Evolutionary conservation across 1,139 yeast genomes (phyloP).

Genomic region (Pichia sp.): DNA sequence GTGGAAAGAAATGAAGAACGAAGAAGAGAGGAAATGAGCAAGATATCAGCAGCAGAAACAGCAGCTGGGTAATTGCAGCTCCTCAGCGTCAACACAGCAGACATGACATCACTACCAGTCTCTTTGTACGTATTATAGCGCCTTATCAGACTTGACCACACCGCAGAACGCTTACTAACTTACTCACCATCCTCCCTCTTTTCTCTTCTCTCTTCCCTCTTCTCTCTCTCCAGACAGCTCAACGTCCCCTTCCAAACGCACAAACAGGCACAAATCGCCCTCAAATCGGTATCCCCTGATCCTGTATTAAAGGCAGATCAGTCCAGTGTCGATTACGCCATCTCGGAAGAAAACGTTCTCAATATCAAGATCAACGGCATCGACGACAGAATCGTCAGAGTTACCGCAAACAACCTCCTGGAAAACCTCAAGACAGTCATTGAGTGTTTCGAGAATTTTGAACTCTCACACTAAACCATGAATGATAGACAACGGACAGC

Average conservation of each 20-base stretch:
- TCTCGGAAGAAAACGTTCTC: conserved; percentile 21
- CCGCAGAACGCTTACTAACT: too few species aligned
- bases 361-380: conserved; percentile 44
- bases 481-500: too few species aligned
- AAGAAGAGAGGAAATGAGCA: too few species aligned
- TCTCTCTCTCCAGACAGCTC: conserved; percentile 31
- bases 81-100: too few species aligned
- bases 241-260: conserved; percentile 55
- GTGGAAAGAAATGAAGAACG: too few species aligned
- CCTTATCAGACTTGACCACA: too few species aligned
- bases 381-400: conserved; percentile 60
- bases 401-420: conserved; percentile 60
- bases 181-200: too few species aligned
- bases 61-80: too few species aligned
- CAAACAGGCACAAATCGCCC: conserved; percentile 59
- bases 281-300: conserved; percentile 59
- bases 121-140: too few species aligned
- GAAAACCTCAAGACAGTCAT: conserved; percentile 59
- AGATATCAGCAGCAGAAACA: too few species aligned
- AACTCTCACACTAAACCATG: conserved; percentile 11
- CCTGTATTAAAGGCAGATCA: conserved; percentile 67
- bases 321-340: conserved; percentile 9
- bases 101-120: too few species aligned
- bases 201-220: too few species aligned
- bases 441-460: conserved; percentile 62